A percentile compares a stretch with the other conserved stretches of the same genome.
These are phyloP conservation scores for Pachysandra terminalis DNA, from an alignment of 164 flowering plant genomes.

Conservation along the genomic window DNA sequence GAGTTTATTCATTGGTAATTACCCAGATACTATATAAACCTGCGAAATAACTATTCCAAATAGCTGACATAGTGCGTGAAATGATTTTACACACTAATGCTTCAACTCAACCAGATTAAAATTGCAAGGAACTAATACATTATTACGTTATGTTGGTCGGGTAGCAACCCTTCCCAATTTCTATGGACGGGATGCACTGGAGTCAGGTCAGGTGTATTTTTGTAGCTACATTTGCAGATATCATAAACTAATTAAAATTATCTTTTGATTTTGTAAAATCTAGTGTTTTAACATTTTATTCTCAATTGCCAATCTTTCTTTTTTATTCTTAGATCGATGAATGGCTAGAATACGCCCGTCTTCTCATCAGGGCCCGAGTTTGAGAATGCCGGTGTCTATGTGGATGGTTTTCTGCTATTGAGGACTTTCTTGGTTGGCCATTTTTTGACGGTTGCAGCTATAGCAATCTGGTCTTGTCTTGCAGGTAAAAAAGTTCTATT, in stretches of 20 bases:
- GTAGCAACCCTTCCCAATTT: slow-evolving; percentile 38
- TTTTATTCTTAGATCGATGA: slow-evolving; percentile 60
- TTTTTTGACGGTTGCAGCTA: slow-evolving; percentile 67
- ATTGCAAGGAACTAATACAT: slow-evolving; percentile 46
- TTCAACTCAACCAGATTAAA: slow-evolving; percentile 28
- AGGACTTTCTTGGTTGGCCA: slow-evolving; percentile 70
- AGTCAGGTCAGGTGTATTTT: slow-evolving; percentile 54
- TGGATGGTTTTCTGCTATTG: slow-evolving; percentile 49
- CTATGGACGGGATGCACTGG: slow-evolving; percentile 45
- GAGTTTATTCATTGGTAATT: too few species aligned
- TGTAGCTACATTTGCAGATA: not conserved
- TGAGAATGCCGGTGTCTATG: slow-evolving; percentile 65
- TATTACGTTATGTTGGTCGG: slow-evolving; percentile 67
- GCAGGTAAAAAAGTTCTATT: slow-evolving; percentile 48
- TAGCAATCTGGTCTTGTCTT: slow-evolving; percentile 82
- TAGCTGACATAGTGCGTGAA: not conserved
- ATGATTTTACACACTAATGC: not conserved
- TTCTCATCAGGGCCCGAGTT: slow-evolving; percentile 74
- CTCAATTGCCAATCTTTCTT: not conserved
- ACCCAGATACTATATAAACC: too few species aligned
- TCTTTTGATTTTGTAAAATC: not conserved
- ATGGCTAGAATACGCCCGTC: slow-evolving; percentile 66
- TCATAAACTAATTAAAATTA: not conserved
- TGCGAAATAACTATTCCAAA: too few species aligned
- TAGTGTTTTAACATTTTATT: not conserved